phyloP scores from a whole-genome alignment of 208 protist genomes.

The Blastocrithidia nonstop region DNA sequence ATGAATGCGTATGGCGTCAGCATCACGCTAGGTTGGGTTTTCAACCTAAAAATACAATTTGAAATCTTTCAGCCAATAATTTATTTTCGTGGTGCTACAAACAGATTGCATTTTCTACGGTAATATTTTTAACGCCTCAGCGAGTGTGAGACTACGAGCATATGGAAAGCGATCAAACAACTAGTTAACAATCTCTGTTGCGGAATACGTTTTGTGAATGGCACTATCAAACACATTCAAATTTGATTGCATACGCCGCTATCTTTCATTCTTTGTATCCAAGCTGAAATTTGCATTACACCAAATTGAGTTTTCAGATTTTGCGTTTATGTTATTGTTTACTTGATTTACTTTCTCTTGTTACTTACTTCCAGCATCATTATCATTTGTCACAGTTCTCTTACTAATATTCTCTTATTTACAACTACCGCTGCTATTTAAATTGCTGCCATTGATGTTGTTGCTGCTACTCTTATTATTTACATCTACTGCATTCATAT shows the following conservation, averaged over 20 bases:
- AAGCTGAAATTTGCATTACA: neutral
- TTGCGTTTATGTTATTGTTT: neutral
- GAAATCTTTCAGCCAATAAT: conserved; percentile 37
- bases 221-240: too few relatives aligned
- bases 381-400: neutral
- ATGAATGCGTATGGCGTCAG: conserved; percentile 26
- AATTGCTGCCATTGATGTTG: neutral
- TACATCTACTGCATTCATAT: neutral
- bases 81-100: conserved; percentile 25
- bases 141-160: conserved; percentile 25
- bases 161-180: conserved; percentile 58
- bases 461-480: conserved; percentile 1
- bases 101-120: conserved; percentile 18
- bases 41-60: conserved; percentile 56
- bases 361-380: neutral
- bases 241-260: too few relatives aligned
- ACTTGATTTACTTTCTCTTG: neutral
- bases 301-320: too few relatives aligned
- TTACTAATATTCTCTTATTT: too few relatives aligned
- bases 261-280: conserved; percentile 28
- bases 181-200: conserved; percentile 42
- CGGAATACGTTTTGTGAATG: too few relatives aligned
- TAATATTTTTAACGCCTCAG: conserved; percentile 37
- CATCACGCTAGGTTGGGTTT: conserved; percentile 21
- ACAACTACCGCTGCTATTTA: neutral